phyloP scores from a whole-genome alignment of 1,284 basidiomycete genomes.

The Rhodotorula sp. region DNA sequence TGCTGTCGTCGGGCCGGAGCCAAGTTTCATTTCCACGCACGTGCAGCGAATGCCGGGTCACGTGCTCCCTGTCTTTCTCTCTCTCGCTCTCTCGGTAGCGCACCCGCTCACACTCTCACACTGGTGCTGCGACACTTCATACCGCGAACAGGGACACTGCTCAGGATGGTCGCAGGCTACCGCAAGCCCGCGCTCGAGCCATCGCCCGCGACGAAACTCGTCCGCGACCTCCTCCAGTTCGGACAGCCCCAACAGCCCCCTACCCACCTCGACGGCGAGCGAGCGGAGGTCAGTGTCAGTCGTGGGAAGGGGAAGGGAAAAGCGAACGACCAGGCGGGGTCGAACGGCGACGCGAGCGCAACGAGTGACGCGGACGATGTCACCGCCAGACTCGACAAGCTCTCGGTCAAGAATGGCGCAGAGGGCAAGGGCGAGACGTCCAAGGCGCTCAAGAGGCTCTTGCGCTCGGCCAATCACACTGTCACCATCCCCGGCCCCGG shows the following conservation, averaged over 20 bases:
- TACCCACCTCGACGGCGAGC: conserved; percentile 25
- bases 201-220: conserved; percentile 23
- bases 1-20: no score
- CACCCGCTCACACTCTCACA: not conserved
- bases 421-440: not conserved
- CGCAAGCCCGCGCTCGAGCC: not conserved
- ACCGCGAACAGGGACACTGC: not conserved
- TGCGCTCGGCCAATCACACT: conserved; percentile 30
- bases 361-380: not conserved
- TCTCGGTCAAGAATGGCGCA: not conserved
- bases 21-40: not conserved
- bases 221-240: conserved; percentile 25
- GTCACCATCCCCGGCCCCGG: conserved; percentile 8
- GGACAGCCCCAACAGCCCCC: conserved; percentile 7
- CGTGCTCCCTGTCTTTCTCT: not conserved
- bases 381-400: not conserved
- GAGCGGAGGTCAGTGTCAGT: conserved; percentile 23
- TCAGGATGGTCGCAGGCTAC: not conserved
- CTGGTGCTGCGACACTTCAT: not conserved
- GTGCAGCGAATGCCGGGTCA: not conserved
- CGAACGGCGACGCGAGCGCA: not conserved
- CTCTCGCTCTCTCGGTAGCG: not conserved
- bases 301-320: not conserved
- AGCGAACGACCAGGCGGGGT: not conserved
- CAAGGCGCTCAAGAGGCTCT: conserved; percentile 20